phyloP scores from a whole-genome alignment of 805 yeast genomes.

The Yarrowia keelungensis region DNA sequence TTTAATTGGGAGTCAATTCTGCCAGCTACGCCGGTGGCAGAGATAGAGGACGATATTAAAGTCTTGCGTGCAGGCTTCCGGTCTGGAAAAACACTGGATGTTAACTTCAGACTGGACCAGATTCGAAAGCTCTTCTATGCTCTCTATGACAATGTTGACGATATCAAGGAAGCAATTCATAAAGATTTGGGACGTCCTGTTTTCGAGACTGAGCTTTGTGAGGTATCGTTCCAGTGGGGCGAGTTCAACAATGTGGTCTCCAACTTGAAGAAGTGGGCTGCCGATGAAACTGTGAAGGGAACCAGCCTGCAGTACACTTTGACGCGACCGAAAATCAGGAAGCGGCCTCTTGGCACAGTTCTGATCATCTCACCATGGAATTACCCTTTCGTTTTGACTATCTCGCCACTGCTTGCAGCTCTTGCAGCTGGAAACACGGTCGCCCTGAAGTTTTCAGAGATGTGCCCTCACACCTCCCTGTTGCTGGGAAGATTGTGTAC shows the following conservation, averaged over 20 bases:
- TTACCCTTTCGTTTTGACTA: conserved; percentile 69
- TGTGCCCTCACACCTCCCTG: conserved; percentile 64
- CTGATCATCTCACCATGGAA: conserved; percentile 80
- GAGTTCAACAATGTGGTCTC: conserved; percentile 68
- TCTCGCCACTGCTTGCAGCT: conserved; percentile 76
- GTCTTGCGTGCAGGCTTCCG: conserved; percentile 51
- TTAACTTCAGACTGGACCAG: conserved; percentile 64
- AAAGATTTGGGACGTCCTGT: conserved; percentile 71
- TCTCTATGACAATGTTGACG: conserved; percentile 63
- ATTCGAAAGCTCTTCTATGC: conserved; percentile 73
- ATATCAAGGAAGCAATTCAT: conserved; percentile 62
- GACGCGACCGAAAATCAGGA: conserved; percentile 45
- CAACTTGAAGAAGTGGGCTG: conserved; percentile 65
- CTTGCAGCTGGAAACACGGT: conserved; percentile 84
- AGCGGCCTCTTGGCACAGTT: conserved; percentile 63
- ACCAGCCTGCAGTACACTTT: conserved; percentile 42
- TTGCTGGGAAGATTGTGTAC: conserved; percentile 63
- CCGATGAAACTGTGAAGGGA: conserved; percentile 52
- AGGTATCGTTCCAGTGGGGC: conserved; percentile 57
- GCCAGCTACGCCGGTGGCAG: conserved; percentile 6
- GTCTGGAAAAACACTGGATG: conserved; percentile 56
- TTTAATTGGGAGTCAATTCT: conserved; percentile 15
- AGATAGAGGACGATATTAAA: not conserved
- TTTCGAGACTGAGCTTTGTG: conserved; percentile 67
- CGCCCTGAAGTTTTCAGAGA: conserved; percentile 75